Percentiles rank a stretch among this genome's conserved stretches.
Evolutionary conservation across 768 basidiomycete genomes (phyloP).

Genomic region (Tricholoma terreum): DNA sequence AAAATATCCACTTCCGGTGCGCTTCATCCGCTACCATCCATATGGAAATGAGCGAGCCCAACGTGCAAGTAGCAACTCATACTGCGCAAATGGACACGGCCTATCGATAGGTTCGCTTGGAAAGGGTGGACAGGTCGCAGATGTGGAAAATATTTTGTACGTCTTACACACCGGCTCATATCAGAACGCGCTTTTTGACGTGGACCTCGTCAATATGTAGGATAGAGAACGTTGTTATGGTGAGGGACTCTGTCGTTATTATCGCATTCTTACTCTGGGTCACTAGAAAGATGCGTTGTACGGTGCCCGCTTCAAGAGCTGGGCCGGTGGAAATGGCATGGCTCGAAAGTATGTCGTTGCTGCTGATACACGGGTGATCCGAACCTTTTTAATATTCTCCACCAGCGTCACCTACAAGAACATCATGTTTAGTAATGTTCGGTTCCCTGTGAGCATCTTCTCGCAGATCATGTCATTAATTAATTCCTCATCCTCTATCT

Average conservation of each 20-base stretch:
- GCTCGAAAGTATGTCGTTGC: slow-evolving; percentile 45
- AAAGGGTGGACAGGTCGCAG: slow-evolving; percentile 42
- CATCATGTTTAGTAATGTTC: slow-evolving; percentile 49
- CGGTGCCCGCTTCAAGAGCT: slow-evolving; percentile 66
- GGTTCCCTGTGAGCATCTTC: slow-evolving; percentile 45
- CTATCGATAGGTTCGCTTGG: slow-evolving; percentile 56
- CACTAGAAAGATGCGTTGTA: slow-evolving; percentile 48
- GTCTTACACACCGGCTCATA: slow-evolving; percentile 12
- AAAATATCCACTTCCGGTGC: slow-evolving; percentile 49
- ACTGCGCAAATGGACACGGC: slow-evolving; percentile 59
- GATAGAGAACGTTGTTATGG: slow-evolving; percentile 47
- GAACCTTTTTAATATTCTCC: background rate
- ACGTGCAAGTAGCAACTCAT: slow-evolving; percentile 36
- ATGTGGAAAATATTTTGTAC: slow-evolving; percentile 57
- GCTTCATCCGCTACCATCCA: background rate
- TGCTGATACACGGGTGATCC: background rate
- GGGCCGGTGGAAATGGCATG: slow-evolving; percentile 59
- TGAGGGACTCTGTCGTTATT: slow-evolving; percentile 9
- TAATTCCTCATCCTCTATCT: background rate
- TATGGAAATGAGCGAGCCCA: background rate
- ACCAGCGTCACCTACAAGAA: slow-evolving; percentile 60
- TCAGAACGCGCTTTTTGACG: background rate
- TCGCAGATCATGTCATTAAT: too few relatives aligned
- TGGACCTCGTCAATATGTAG: slow-evolving; percentile 24
- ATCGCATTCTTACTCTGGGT: background rate